phyloP scores from a whole-genome alignment of 1,139 yeast species.

The Kluyveromyces marxianus region DNA sequence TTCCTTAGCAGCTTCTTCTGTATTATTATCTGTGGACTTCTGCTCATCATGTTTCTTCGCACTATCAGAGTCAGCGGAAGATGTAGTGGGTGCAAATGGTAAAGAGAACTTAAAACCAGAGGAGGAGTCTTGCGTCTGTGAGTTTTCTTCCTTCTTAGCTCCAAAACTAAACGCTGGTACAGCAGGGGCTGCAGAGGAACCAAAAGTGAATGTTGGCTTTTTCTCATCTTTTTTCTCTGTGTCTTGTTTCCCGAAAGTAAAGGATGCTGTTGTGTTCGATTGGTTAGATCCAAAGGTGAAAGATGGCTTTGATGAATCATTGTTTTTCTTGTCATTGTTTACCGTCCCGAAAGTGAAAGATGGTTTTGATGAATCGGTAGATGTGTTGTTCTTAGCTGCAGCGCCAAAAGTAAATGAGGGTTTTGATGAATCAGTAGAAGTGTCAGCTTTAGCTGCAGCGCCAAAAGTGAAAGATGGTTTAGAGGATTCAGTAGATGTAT shows the following conservation, averaged over 20 bases:
- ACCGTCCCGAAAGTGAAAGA: slow-evolving; percentile 25
- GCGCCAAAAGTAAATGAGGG: slow-evolving; percentile 5
- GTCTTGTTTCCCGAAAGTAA: slow-evolving; percentile 26
- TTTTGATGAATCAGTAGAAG: not conserved
- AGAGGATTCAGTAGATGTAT: not conserved
- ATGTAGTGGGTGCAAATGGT: slow-evolving; percentile 22
- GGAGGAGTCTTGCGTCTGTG: slow-evolving; percentile 11
- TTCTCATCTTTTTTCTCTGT: slow-evolving; percentile 6
- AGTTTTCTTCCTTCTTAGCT: slow-evolving; percentile 7
- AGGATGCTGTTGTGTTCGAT: slow-evolving; percentile 21
- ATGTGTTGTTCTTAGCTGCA: not conserved
- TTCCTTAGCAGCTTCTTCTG: slow-evolving; percentile 32
- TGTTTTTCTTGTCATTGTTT: slow-evolving; percentile 4
- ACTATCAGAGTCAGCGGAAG: slow-evolving; percentile 8
- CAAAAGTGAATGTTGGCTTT: slow-evolving; percentile 27
- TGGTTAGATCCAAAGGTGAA: slow-evolving; percentile 8
- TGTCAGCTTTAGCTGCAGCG: slow-evolving; percentile 12
- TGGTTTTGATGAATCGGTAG: slow-evolving; percentile 12
- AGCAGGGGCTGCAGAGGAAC: slow-evolving; percentile 13
- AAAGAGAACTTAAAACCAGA: slow-evolving; percentile 27
- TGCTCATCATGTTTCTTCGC: slow-evolving; percentile 28
- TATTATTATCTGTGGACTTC: slow-evolving; percentile 31
- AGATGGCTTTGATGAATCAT: slow-evolving; percentile 16
- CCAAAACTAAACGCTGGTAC: slow-evolving; percentile 19
- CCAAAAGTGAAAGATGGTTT: slow-evolving; percentile 17